Evolutionary conservation across 345 rosid genomes (phyloP).

Genomic region (Eutrema japonicum): DNA sequence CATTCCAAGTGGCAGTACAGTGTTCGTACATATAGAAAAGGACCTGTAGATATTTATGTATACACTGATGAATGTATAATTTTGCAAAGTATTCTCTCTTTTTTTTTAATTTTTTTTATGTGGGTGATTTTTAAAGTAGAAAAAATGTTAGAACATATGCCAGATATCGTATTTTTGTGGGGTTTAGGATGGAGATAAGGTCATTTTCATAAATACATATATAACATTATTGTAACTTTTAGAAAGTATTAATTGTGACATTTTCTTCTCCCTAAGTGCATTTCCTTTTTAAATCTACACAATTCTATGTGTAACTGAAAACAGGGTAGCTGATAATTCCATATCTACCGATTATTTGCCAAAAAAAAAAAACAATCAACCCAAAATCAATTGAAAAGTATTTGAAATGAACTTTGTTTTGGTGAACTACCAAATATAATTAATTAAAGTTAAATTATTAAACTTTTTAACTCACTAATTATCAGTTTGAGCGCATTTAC

Average conservation of each 20-base stretch:
- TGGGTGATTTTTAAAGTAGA: conserved; percentile 8
- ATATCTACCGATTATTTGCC: conserved; percentile 2
- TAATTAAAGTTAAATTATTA: background rate
- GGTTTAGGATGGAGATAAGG: conserved; percentile 30
- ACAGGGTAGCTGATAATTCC: conserved; percentile 4
- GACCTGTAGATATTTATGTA: background rate
- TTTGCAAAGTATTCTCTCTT: background rate
- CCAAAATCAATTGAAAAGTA: background rate
- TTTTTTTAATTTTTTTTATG: background rate
- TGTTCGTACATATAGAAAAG: conserved; percentile 15
- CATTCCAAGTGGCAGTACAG: conserved; percentile 29
- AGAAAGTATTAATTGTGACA: conserved; percentile 26
- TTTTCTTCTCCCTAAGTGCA: conserved; percentile 24
- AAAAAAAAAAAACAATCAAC: background rate
- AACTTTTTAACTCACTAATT: background rate
- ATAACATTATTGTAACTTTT: conserved; percentile 18
- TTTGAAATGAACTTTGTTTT: background rate
- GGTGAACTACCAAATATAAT: background rate
- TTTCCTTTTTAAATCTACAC: conserved; percentile 29
- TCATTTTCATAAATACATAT: conserved; percentile 29
- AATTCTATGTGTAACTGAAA: conserved; percentile 20
- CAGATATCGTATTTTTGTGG: conserved; percentile 36
- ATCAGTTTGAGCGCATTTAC: conserved; percentile 18
- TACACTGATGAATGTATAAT: conserved; percentile 1
- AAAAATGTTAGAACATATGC: conserved; percentile 21